Percentiles rank a stretch among this genome's conserved stretches.
These are phyloP conservation scores for Gracilaria vermiculophylla DNA, from an alignment of 23 red algal genomes.

Conservation along the genomic window DNA sequence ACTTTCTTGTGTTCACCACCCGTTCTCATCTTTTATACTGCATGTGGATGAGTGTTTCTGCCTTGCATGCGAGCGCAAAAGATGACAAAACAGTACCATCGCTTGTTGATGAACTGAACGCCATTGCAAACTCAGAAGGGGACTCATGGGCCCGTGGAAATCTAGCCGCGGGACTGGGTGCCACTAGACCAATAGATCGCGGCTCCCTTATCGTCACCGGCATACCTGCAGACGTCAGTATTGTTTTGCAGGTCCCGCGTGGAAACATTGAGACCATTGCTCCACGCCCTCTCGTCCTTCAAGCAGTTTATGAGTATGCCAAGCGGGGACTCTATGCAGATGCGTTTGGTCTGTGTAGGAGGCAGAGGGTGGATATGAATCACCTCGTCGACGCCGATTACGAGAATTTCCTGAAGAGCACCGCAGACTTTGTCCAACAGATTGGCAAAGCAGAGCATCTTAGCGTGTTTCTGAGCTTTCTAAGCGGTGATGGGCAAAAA, in stretches of 20 bases:
- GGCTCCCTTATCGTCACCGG: slow-evolving; percentile 60
- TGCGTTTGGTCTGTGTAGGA: slow-evolving; percentile 59
- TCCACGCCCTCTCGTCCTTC: slow-evolving; percentile 55
- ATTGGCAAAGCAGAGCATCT: slow-evolving; percentile 30
- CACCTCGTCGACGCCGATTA: slow-evolving; percentile 57
- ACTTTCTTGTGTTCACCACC: slow-evolving; percentile 63
- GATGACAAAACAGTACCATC: slow-evolving; percentile 2
- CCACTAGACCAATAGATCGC: slow-evolving; percentile 74
- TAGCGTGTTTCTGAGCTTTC: slow-evolving; percentile 67
- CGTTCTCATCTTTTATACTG: slow-evolving; percentile 68
- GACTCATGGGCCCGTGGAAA: neutral
- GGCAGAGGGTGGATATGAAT: slow-evolving; percentile 75
- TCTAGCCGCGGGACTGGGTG: slow-evolving; percentile 17
- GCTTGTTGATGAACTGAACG: slow-evolving; percentile 16
- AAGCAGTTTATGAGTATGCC: slow-evolving; percentile 23
- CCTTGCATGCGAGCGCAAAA: neutral
- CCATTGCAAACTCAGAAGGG: neutral
- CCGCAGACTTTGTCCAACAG: slow-evolving; percentile 36
- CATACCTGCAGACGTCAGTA: slow-evolving; percentile 19
- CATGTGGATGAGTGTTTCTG: slow-evolving; percentile 1
- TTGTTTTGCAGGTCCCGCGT: slow-evolving; percentile 75
- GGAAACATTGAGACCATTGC: slow-evolving; percentile 83
- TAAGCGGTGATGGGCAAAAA: neutral
- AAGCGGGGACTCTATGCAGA: slow-evolving; percentile 27
- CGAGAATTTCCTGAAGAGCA: slow-evolving; percentile 27